These are phyloP conservation scores for Leccinum fuscescens DNA, from an alignment of 1,284 basidiomycete species.

Conservation along the genomic window DNA sequence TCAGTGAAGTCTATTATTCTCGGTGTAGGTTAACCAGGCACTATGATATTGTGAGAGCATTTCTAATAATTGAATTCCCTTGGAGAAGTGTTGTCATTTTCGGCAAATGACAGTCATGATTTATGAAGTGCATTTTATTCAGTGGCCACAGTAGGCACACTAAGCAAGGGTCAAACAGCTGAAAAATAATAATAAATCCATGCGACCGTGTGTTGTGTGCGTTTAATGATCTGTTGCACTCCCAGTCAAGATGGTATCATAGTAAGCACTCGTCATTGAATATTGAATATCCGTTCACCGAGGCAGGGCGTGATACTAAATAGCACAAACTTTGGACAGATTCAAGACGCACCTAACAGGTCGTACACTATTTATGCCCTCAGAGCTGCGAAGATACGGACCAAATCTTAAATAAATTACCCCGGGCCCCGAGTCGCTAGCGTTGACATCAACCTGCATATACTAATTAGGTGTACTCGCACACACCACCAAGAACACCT, in stretches of 20 bases:
- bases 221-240: background rate
- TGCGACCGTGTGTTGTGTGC: background rate
- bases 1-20: slow-evolving; percentile 6
- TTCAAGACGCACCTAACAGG: background rate
- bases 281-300: background rate
- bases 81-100: background rate
- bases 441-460: background rate
- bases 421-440: background rate
- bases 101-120: background rate
- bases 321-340: background rate
- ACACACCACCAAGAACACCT: background rate
- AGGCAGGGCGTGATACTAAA: background rate
- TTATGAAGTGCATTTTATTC: background rate
- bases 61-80: background rate
- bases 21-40: background rate
- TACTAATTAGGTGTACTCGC: background rate
- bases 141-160: background rate
- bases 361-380: background rate
- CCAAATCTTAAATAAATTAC: background rate
- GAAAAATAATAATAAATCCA: background rate
- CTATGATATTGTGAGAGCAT: background rate
- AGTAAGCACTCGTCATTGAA: background rate
- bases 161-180: background rate
- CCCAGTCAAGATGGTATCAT: background rate
- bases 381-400: background rate